A percentile compares a stretch with the other conserved stretches of the same genome.
Evolutionary conservation across 768 basidiomycete species (phyloP).

Genomic region (Pleurotus ostreatus): DNA sequence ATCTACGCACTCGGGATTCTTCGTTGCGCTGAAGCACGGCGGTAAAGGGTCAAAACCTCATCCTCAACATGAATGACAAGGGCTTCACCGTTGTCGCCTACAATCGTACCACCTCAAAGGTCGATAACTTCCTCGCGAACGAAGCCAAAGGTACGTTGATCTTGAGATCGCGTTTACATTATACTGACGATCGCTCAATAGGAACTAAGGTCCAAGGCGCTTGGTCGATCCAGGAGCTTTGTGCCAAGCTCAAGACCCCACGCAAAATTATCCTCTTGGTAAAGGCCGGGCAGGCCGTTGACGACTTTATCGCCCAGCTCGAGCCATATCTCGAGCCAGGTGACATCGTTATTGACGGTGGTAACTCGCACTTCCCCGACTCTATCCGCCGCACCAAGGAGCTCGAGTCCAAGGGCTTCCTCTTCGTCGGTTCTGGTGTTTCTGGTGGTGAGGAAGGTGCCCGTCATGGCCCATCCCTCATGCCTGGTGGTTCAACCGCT

Average conservation of each 20-base stretch:
- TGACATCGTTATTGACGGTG: slow-evolving; percentile 99
- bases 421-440: slow-evolving; percentile 98
- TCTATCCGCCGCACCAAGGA: slow-evolving; percentile 92
- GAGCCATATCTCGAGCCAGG: slow-evolving; percentile 87
- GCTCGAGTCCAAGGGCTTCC: slow-evolving; percentile 89
- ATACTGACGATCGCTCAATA: slow-evolving; percentile 23
- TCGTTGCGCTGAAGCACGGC: background rate
- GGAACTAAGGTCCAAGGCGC: slow-evolving; percentile 96
- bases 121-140: slow-evolving; percentile 92
- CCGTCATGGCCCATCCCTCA: slow-evolving; percentile 93
- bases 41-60: slow-evolving; percentile 87
- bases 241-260: slow-evolving; percentile 88
- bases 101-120: slow-evolving; percentile 96
- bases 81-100: slow-evolving; percentile 96
- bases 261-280: slow-evolving; percentile 98
- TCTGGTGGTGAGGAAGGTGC: slow-evolving; percentile 99
- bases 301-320: slow-evolving; percentile 90
- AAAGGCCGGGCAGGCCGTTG: slow-evolving; percentile 95
- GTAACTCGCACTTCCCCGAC: slow-evolving; percentile 99
- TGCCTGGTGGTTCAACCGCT: slow-evolving; percentile 93
- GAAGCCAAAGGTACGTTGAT: slow-evolving; percentile 86
- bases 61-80: slow-evolving; percentile 99
- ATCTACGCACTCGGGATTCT: background rate
- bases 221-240: slow-evolving; percentile 88
- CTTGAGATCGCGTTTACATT: too few relatives aligned